Base-by-base conservation (phyloP, 176 grass and related monocot species). In the Tuctoria greenei region DNA sequence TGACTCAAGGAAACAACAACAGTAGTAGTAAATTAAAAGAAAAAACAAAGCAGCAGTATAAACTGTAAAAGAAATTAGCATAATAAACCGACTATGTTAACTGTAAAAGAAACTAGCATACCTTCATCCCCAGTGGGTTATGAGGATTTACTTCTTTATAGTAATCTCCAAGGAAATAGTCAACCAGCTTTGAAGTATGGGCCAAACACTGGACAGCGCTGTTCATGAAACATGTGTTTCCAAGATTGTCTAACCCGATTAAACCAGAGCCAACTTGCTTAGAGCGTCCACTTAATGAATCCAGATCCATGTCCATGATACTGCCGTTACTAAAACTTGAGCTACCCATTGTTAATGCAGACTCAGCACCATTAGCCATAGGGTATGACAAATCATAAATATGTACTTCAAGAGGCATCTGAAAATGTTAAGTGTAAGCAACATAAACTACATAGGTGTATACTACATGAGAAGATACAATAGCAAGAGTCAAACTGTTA, bases 211-310 rank as follows among this genome's bases (percentile, higher is more conserved):
- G 95, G 17, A 98, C 66, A 62, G 91, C 91, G 80, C 95, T 98
- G 76, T 98, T 98, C 95, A 98, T 95, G 77, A 91, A 98, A 76
- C 95, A 98, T 73, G 95, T 98, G 81, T 98, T 98, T 71, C 95
- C 95, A 64, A 94, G 89, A 82, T 94, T 98, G 63, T 98, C 91
- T 72, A 98, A 64, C 71, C 91, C 95, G 69, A 64, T 85, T 79
- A 98, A 85, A 57, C 94, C 94, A 58, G 71, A 87, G 36, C 88
- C 91, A 83, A 85, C 84, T 87, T 83, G 71, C 73, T 86, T 90
- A 41, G 38, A 68, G 40, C 61, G 89, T 72, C 82, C 84, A 78
- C 52, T 66, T 45, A 82, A 90, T 61, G 86, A 92, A 73, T 88
- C 82, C 10, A 72, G 57, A 74, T 84, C 75, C 81, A 71, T 76